Percentiles rank a stretch among this genome's conserved stretches.
phyloP scores from a whole-genome alignment of 2,329 filamentous ascomycete species.

The Fusarium oxysporum region DNA sequence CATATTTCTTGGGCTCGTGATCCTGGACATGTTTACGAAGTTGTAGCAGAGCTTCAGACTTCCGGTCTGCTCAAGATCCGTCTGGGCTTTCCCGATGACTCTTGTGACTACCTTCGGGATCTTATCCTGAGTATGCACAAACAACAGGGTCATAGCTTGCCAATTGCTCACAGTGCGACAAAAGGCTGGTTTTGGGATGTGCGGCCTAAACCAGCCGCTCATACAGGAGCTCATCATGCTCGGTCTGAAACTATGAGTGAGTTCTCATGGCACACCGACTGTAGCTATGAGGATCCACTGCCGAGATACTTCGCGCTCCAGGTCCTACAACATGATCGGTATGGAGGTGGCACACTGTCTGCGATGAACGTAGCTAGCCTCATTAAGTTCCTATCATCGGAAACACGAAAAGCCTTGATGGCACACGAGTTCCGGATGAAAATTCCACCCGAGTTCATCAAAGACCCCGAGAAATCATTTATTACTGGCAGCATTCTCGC shows the following conservation, averaged over 20 bases:
- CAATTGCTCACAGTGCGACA: conserved; percentile 55
- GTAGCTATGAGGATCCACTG: conserved; percentile 54
- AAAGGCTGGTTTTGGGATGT: conserved; percentile 60
- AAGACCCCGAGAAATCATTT: conserved; percentile 25
- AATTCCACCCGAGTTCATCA: conserved; percentile 52
- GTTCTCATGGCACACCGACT: conserved; percentile 60
- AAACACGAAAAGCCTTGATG: conserved; percentile 37
- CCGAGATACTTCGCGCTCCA: conserved; percentile 57
- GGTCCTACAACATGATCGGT: conserved; percentile 54
- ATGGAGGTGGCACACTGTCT: conserved; percentile 56
- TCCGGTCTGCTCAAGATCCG: conserved; percentile 53
- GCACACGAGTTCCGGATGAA: conserved; percentile 48
- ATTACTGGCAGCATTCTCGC: conserved; percentile 44
- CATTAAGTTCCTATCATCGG: conserved; percentile 40
- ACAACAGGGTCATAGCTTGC: conserved; percentile 51
- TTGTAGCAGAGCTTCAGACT: conserved; percentile 28
- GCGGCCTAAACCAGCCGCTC: conserved; percentile 47
- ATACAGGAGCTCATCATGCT: conserved; percentile 50
- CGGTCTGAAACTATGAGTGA: conserved; percentile 56
- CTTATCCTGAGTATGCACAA: conserved; percentile 50
- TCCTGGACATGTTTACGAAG: conserved; percentile 2
- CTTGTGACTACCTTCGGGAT: conserved; percentile 50
- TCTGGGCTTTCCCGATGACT: conserved; percentile 48
- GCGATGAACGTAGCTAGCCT: conserved; percentile 51
- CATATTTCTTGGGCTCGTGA: not conserved